These are phyloP conservation scores for Cutaneotrichosporon mucoides DNA, from an alignment of 1,284 basidiomycete species.

Conservation along the genomic window DNA sequence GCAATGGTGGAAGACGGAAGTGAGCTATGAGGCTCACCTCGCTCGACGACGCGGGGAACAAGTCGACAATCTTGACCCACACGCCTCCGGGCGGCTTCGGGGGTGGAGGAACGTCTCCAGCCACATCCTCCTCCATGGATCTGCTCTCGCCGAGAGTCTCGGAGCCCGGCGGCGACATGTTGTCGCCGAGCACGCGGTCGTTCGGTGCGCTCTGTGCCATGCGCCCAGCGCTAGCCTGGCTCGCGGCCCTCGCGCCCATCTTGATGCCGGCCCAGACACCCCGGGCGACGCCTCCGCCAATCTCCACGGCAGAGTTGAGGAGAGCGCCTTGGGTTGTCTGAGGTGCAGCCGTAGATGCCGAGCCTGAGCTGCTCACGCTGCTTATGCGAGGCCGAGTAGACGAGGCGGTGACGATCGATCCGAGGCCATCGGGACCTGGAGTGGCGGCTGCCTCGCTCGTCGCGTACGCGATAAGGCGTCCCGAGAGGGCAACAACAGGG, in stretches of 20 bases:
- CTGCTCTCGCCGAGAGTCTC: conserved; percentile 10
- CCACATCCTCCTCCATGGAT: conserved; percentile 10
- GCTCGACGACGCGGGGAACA: conserved; percentile 34
- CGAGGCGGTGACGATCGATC: conserved; percentile 30
- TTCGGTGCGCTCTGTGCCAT: conserved; percentile 38
- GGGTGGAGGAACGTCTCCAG: background rate
- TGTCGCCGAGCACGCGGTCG: conserved; percentile 24
- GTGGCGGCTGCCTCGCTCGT: conserved; percentile 25
- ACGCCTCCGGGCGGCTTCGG: conserved; percentile 14
- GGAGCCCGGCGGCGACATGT: background rate
- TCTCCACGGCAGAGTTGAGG: conserved; percentile 37
- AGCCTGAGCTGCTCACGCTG: conserved; percentile 1
- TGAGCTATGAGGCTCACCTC: conserved; percentile 30
- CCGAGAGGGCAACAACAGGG: conserved; percentile 31
- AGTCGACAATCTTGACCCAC: conserved; percentile 44
- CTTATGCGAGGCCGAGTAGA: background rate
- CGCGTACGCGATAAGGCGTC: conserved; percentile 34
- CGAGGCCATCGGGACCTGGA: conserved; percentile 32
- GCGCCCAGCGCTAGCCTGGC: conserved; percentile 21
- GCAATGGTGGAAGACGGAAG: conserved; percentile 35
- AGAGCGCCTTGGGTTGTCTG: conserved; percentile 25
- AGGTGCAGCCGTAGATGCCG: background rate
- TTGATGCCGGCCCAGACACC: conserved; percentile 47
- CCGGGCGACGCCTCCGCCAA: conserved; percentile 43
- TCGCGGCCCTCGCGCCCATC: conserved; percentile 39